Base-by-base conservation (phyloP, 257 asterid species). In the Capsicum baccatum region DNA sequence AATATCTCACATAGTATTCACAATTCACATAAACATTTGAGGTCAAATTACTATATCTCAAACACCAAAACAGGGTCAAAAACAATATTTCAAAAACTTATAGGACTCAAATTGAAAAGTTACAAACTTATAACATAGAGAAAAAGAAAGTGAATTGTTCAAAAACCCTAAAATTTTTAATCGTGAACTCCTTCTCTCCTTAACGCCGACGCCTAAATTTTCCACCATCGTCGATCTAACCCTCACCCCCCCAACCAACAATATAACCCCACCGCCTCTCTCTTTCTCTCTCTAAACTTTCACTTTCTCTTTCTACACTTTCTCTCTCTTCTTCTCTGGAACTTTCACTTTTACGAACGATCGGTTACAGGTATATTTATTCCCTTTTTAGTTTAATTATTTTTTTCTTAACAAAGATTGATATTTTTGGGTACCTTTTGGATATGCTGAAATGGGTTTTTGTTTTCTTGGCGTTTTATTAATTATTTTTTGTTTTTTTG, bases 131-230 rank as follows among this genome's bases (percentile, higher is more conserved):
- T 33, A 66, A 35, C 9, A 55, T 9, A 26, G 64, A 54, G 81
- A 78, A 64, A 26, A 64, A 12, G 73, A 66, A 10, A 35, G 71
- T 64, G 71, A 64, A 26, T 33, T 1, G 71, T 64, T 66, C 9
- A 66, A 35, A 17, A 66, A 78, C 82, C 82, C 82, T 78, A 78
- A 78, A 54, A 78, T 54, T 58, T 54, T 74, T 67, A 54, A 54
- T 78, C 82, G 82, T 78, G 48, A 78, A 78, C 82, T 78, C 64
- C 64, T 0, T 21, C 48, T 54, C 48, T 78, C 39, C 21, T 50
- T 44, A 74, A 21, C 63, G 82, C 82, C 82, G 82, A 78, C 82
- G 42, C 64, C 60, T 78, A 33, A 78, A 26, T 26, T 76, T 35
- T 13, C 47, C 58, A 35, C 19, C 57, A 52, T 26, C 62, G 19